Base-by-base conservation (phyloP, 805 yeast genomes). In the Sugiyamaella valdiviana region DNA sequence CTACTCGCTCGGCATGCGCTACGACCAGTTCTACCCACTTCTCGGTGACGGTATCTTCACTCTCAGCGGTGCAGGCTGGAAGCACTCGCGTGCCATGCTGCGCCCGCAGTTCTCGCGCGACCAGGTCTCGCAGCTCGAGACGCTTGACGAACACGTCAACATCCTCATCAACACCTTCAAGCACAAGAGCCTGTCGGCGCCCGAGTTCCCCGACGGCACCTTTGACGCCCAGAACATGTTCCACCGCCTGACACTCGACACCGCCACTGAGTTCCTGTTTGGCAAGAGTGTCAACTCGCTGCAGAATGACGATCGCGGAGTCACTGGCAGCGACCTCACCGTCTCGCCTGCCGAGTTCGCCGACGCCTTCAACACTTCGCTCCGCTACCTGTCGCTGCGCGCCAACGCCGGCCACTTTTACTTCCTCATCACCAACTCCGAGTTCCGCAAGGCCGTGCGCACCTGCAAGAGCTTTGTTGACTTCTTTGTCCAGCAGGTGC, bases 1-100 rank as follows among this genome's bases (percentile, higher is more conserved):
- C 44, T 66, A 54, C 43, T 54, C 54, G 21, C 55, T 65, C 16
- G 66, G 63, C 0, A 37, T 42, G 22, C 57, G 70, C 10, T 48
- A 56, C 39, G 46, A 42, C 19, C 54, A 54, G 24, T 56, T 66
- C 45, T 46, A 46, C 21, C 63, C 62, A 12, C 49, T 64, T 12
- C 50, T 66, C 15, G 70, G 70, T 3, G 55, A 55, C 24, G 70
- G 70, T 2, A 65, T 66, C 38, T 66, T 66, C 53, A 66, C 68
- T 9, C 57, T 63, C 16, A 61, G 60, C 21, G 66, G 66, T 22
- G 51, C 49, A 21, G 61, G 59, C 21, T 66, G 70, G 70, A 57
- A 60, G 39, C 68, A 66, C 49, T 62, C 68, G 16, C 57, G 70
- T 9, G 59, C 66, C 10, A 52, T 66, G 61, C 57, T 66, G 37